Percentiles rank a stretch among this genome's conserved stretches.
Conservation (phyloP, 352 stramenopile species). For the Phytophthora sp. region DNA sequence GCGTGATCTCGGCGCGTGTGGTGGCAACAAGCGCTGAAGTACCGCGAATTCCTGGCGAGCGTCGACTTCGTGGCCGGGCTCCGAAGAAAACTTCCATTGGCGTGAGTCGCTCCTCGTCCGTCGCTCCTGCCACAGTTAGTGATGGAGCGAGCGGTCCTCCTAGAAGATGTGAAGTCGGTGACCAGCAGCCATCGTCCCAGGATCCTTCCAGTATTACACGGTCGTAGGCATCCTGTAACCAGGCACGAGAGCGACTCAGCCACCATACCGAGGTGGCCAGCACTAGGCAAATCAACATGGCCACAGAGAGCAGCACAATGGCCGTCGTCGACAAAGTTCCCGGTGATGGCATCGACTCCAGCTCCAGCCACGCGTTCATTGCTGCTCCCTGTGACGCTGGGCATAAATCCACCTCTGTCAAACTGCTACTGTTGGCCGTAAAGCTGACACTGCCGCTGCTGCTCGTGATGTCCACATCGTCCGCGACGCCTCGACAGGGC, state of each 20-base stretch:
- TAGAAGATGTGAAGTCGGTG: constrained; percentile 42
- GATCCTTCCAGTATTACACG: constrained; percentile 39
- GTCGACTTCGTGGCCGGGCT: constrained; percentile 41
- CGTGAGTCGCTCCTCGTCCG: constrained; percentile 44
- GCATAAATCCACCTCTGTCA: constrained; percentile 57
- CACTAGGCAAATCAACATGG: constrained; percentile 44
- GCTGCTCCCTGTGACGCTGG: constrained; percentile 34
- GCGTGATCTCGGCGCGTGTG: constrained; percentile 52
- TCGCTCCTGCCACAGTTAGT: constrained; percentile 17
- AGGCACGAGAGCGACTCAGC: constrained; percentile 51
- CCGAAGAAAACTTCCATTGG: constrained; percentile 65
- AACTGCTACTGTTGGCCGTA: constrained; percentile 22
- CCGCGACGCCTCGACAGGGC: constrained; percentile 58
- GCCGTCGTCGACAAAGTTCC: constrained; percentile 63
- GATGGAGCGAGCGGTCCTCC: constrained; percentile 33
- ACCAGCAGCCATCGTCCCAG: constrained; percentile 39
- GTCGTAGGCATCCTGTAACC: constrained; percentile 45
- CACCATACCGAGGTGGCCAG: constrained; percentile 54
- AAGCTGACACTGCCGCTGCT: constrained; percentile 24
- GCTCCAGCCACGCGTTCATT: constrained; percentile 68
- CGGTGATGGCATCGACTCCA: constrained; percentile 38
- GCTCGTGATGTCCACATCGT: constrained; percentile 25
- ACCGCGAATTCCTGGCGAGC: constrained; percentile 31
- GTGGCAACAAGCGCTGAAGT: constrained; percentile 43
- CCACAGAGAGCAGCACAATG: constrained; percentile 52